Base-by-base conservation (phyloP, 805 yeast genomes). In the Scheffersomyces stipitis region DNA sequence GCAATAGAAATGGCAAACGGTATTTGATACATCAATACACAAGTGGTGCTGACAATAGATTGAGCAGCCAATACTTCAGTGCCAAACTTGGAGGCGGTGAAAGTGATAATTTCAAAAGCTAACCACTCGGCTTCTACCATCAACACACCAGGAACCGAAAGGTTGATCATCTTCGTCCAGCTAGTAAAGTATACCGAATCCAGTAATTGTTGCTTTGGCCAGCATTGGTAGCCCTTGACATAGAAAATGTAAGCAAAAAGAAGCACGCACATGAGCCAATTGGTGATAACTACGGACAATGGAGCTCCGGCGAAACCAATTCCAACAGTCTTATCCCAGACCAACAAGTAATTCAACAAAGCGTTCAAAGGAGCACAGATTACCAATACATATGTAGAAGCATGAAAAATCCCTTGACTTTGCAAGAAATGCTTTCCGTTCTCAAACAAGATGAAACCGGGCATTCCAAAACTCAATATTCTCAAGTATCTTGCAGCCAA, bases 121-220 rank as follows among this genome's bases (percentile, higher is more conserved):
- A 85, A 62, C 74, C 86, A 85, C 59, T 85, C 93, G 14, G 88
- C 84, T 50, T 81, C 76, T 15, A 85, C 86, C 85, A 83, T 81
- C 36, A 83, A 61, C 20, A 83, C 78, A 26, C 90, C 89, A 4
- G 88, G 88, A n/a, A 78, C 52, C 2, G 90, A 81, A 28, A 85
- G 62, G 42, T 64, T 66, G 30, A 83, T 64, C 80, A 85, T 78
- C 49, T 72, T 76, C 4, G 59, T 56, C 90, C 90, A 85, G 46
- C 81, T 80, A 30, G 57, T 53, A 47, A 73, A 72, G 41, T 48
- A 61, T 4, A 51, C 34, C 12, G 32, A 36, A 33, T 54, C 48
- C 23, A 52, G 37, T 13, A 60, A 41, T n/a, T 59, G 39, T 26
- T 56, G 56, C 12, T 48, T 48, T 2, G 73, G 73, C 63, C 66